Evolutionary conservation across 148 eudicot genomes (phyloP).

Genomic region (Fagopyrum tataricum): DNA sequence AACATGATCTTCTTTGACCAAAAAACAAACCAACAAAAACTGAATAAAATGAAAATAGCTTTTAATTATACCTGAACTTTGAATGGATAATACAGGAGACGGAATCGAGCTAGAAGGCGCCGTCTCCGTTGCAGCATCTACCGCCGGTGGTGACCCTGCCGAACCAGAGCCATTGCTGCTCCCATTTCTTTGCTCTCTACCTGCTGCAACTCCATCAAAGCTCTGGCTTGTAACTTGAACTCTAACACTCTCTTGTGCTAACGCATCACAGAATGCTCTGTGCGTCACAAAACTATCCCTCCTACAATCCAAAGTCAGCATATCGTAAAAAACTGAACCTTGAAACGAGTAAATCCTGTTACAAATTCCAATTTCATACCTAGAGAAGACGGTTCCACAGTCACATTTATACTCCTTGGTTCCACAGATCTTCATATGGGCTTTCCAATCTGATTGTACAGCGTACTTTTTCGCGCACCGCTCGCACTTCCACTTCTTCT

Average conservation of each 20-base stretch:
- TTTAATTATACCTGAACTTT: slow-evolving; percentile 48
- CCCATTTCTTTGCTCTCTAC: slow-evolving; percentile 5
- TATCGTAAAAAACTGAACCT: neutral
- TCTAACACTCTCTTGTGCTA: slow-evolving; percentile 51
- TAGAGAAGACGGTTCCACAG: slow-evolving; percentile 69
- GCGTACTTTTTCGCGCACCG: slow-evolving; percentile 61
- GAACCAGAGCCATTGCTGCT: neutral
- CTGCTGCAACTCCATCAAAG: neutral
- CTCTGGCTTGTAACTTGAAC: neutral
- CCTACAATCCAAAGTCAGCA: slow-evolving; percentile 18
- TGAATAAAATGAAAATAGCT: neutral
- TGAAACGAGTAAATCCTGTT: neutral
- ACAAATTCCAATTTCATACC: slow-evolving; percentile 22
- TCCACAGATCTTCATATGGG: slow-evolving; percentile 66
- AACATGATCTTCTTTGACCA: neutral
- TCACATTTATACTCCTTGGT: slow-evolving; percentile 62
- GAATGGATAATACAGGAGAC: slow-evolving; percentile 62
- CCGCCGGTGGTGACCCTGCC: slow-evolving; percentile 21
- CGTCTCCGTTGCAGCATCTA: slow-evolving; percentile 31
- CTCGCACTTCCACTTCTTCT: slow-evolving; percentile 66
- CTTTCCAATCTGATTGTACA: slow-evolving; percentile 71
- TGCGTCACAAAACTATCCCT: slow-evolving; percentile 81
- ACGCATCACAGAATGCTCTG: slow-evolving; percentile 73
- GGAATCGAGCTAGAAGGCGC: slow-evolving; percentile 50
- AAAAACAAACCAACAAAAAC: neutral